Evolutionary conservation across 768 basidiomycete species (phyloP).

Genomic region (Tremella yokohamensis): DNA sequence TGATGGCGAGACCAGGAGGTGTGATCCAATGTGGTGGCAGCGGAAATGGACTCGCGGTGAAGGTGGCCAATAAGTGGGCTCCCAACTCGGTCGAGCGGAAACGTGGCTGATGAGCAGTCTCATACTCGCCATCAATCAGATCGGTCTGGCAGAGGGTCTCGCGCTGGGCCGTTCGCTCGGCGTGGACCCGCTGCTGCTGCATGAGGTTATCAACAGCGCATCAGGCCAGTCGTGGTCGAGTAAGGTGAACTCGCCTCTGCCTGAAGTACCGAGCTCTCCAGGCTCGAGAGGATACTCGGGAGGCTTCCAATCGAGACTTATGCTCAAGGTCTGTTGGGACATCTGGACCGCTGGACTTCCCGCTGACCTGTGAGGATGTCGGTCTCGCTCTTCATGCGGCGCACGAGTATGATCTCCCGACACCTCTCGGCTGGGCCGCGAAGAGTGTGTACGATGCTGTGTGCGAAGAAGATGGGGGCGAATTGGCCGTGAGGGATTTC

Average conservation of each 20-base stretch:
- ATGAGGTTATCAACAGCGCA: constrained; percentile 39
- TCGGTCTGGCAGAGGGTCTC: constrained; percentile 41
- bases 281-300: constrained; percentile 32
- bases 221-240: constrained; percentile 46
- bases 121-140: constrained; percentile 45
- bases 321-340: constrained; percentile 36
- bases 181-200: constrained; percentile 31
- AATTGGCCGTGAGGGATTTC: constrained; percentile 40
- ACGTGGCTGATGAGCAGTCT: constrained; percentile 20
- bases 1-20: constrained; percentile 38
- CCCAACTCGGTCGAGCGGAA: not conserved
- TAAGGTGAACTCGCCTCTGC: constrained; percentile 33
- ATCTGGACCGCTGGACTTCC: no score
- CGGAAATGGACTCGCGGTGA: constrained; percentile 43
- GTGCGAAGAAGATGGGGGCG: constrained; percentile 27
- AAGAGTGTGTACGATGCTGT: constrained; percentile 43
- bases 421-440: constrained; percentile 43
- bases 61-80: constrained; percentile 44
- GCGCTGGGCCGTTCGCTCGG: constrained; percentile 35
- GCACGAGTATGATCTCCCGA: constrained; percentile 34
- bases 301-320: constrained; percentile 39
- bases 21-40: constrained; percentile 37
- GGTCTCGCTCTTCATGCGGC: constrained; percentile 40
- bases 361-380: constrained; percentile 29
- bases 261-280: constrained; percentile 25